Evolutionary conservation across 768 basidiomycete species (phyloP), one percentile per base, ranked within the genome.

Genomic region (Fistulinella prunicolor): DNA sequence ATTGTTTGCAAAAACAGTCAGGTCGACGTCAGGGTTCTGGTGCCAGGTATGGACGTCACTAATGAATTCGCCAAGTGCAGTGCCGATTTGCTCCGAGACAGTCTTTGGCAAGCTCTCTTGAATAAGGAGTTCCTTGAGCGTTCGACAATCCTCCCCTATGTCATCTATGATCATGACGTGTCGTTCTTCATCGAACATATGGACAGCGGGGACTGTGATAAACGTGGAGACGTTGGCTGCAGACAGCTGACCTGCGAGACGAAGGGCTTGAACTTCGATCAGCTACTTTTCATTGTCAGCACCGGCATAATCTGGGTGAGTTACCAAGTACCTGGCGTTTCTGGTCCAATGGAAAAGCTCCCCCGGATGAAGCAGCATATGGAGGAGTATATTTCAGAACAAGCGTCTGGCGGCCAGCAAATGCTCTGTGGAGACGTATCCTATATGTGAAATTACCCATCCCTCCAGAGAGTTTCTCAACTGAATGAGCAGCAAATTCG

Each of bases 151-250:
- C 26, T 58, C 60, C 4, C 85, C 84, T 43, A 71, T 73, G 49
- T 86, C 85, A 38, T 83, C 79, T 73, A 86, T 83, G 58, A 86
- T 73, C 32, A 86, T 71, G 13, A 75, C 76, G 50, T 77, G 69
- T 9, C 60, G 69, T 21, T 64, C 66, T 34, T 72, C 60, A 55
- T 86, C 83, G 57, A 78, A 75, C 28, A 70, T 62, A 56, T 77
- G 67, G 14, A 85, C 67, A 6, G 48, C 59, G 2, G 83, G 83
- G 4, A 79, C 75, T 2, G 70, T 73, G 40, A 80, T 71, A 16
- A 76, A 42, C 3, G 73, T 64, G 21, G 70, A 62, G 16, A 45
- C 46, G 9, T 70, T 67, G 2, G 29, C 7, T 2, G 29, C 29
- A 20, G 75, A 55, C 59, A 70, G 66, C 41, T 55, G 62, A 16